These are phyloP conservation scores for Hemileccinum impolitum DNA, from an alignment of 768 basidiomycete species.

Conservation along the genomic window DNA sequence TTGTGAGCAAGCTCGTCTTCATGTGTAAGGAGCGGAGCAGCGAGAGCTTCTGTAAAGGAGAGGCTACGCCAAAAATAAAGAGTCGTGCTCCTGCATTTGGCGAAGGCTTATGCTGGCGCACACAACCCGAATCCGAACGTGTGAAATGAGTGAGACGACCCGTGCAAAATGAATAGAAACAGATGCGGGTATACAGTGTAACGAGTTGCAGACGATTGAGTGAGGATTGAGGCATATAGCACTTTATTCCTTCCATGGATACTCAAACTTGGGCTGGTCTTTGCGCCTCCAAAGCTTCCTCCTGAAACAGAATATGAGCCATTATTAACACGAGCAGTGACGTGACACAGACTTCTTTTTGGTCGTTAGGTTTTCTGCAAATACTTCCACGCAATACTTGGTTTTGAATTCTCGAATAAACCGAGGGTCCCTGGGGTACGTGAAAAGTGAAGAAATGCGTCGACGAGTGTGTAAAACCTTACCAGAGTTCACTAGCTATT, in stretches of 20 bases:
- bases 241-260: constrained; percentile 77
- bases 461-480: constrained; percentile 15
- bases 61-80: too few species aligned
- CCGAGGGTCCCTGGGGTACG: constrained; percentile 74
- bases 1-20: too few species aligned
- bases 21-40: too few species aligned
- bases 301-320: constrained; percentile 41
- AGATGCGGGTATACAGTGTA: not conserved
- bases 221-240: constrained; percentile 12
- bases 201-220: too few species aligned
- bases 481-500: constrained; percentile 96
- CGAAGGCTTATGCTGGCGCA: too few species aligned
- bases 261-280: constrained; percentile 80
- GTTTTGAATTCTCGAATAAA: constrained; percentile 93
- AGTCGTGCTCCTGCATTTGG: too few species aligned
- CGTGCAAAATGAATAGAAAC: too few species aligned
- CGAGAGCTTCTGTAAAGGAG: too few species aligned
- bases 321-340: not conserved
- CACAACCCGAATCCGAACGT: too few species aligned
- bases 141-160: too few species aligned
- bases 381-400: constrained; percentile 80
- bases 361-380: constrained; percentile 74
- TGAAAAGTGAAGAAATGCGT: not conserved
- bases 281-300: constrained; percentile 90
- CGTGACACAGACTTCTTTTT: constrained; percentile 79